Evolutionary conservation across 306 rosid genomes (phyloP), one percentile per base, ranked within the genome.

Genomic region (Ceratonia siliqua): DNA sequence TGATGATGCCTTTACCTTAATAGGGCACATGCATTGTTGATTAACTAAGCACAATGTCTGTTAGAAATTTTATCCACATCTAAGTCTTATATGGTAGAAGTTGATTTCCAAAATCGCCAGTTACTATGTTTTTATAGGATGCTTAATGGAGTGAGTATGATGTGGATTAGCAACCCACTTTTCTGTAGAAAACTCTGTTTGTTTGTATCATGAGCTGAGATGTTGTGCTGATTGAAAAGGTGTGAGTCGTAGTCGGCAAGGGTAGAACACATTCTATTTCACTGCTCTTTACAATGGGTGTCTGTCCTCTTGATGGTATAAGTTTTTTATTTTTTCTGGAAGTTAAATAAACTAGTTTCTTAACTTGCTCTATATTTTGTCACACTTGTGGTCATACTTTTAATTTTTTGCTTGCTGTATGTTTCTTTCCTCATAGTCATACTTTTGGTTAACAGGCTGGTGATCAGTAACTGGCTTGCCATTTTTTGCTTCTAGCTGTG

Each of bases 351-450:
- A 43, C 49, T 63, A 38, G 32, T 45, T 70, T 75, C 42, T 70
- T 76, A 52, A 28, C 43, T 81, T 74, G 25, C 77, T 70, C 45
- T 43, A 64, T 27, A 13, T 58, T 36, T 72, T 45, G n/a, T 82
- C 38, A 57, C 54, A 58, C 71, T 43, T 64, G 7, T 13, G 25
- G 58, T 72, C 35, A 8, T 20, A 20, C 76, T 38, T 66, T 42
- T 27, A 75, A 69, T 73, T 50, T 65, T 43, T 46, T 84, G 59
- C 42, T 68, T 62, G 82, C 38, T 68, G 24, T 70, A 15, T 55
- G 58, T 63, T 73, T 72, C 52, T 57, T 43, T 74, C 36, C 35
- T 43, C 4, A 35, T 61, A 62, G n/a, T n/a, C n/a, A n/a, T n/a
- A n/a, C n/a, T 27, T 67, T 73, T 25, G 58, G 30, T 64, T 69